Evolutionary conservation across 768 basidiomycete genomes (phyloP).

Genomic region (Paxillus involutus): DNA sequence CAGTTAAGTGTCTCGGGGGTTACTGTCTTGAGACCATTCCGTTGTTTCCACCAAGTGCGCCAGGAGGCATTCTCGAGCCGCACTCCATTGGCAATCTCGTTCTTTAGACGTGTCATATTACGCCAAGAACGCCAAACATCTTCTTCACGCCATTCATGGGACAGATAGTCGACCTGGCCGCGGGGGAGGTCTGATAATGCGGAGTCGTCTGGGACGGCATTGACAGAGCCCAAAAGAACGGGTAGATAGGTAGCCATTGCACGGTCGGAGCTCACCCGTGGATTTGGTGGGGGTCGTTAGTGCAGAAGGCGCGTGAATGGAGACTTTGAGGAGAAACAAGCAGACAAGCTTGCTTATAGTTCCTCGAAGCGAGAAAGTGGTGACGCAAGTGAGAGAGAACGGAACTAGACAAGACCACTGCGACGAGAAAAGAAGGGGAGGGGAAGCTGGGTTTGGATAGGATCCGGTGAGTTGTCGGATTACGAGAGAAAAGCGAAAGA

Average conservation of each 20-base stretch:
- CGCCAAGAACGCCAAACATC: slow-evolving; percentile 99
- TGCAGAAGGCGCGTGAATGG: not conserved
- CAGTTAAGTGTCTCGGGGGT: slow-evolving; percentile 98
- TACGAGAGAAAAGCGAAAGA: slow-evolving; percentile 9
- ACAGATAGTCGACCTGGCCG: slow-evolving; percentile 98
- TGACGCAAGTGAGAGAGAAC: not conserved
- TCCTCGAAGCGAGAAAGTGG: not conserved
- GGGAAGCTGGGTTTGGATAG: not conserved
- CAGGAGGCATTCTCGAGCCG: slow-evolving; percentile 97
- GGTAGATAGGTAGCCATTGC: slow-evolving; percentile 69
- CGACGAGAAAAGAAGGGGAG: not conserved
- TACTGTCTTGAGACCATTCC: slow-evolving; percentile 92
- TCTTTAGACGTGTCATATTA: slow-evolving; percentile 97
- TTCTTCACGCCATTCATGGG: slow-evolving; percentile 96
- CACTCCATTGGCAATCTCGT: slow-evolving; percentile 93
- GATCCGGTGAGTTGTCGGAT: slow-evolving; percentile 2
- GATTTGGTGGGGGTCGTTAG: not conserved
- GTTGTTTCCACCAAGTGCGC: slow-evolving; percentile 99
- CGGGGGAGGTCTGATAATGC: slow-evolving; percentile 81
- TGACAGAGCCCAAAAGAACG: slow-evolving; percentile 65
- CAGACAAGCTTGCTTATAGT: not conserved
- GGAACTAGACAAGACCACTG: not conserved
- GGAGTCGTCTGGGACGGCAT: slow-evolving; percentile 69
- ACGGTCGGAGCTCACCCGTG: not conserved
- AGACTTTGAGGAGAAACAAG: not conserved